Conservation (phyloP, 2,329 filamentous ascomycete genomes). For the Cercospora canescens region DNA sequence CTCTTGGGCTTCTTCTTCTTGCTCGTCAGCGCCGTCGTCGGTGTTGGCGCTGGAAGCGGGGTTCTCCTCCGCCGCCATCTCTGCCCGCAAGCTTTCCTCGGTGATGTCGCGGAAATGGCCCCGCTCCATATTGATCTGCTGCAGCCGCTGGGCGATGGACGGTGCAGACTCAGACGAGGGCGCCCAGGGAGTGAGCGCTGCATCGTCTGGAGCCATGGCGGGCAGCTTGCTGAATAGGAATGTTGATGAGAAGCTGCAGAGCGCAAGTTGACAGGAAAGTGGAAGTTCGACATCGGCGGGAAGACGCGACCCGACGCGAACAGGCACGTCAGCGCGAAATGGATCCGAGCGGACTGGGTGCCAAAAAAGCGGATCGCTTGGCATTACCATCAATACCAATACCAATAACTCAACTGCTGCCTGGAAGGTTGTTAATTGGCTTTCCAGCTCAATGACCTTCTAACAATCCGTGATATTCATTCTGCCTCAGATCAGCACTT, state of each 20-base stretch:
- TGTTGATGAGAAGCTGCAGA: background rate
- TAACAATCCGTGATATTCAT: too few relatives aligned
- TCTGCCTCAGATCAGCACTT: too few relatives aligned
- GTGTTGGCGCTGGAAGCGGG: conserved; percentile 44
- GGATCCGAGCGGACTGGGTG: too few relatives aligned
- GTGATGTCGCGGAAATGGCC: conserved; percentile 81
- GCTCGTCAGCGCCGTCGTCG: conserved; percentile 38
- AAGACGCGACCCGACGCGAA: conserved; percentile 7
- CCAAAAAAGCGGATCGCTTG: too few relatives aligned
- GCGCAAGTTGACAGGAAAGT: background rate
- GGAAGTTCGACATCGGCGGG: background rate
- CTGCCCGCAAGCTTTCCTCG: conserved; percentile 68
- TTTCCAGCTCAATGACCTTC: too few relatives aligned
- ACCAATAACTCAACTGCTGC: too few relatives aligned
- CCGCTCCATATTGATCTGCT: conserved; percentile 74
- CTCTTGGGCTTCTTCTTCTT: conserved; percentile 44
- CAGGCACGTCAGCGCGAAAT: background rate
- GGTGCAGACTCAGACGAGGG: conserved; percentile 56
- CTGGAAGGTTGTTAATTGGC: too few relatives aligned
- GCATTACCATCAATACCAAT: too few relatives aligned
- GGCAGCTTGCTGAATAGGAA: background rate
- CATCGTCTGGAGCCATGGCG: conserved; percentile 31
- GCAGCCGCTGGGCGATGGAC: conserved; percentile 71
- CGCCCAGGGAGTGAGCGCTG: conserved; percentile 67
- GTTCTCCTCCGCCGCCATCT: conserved; percentile 57